Conservation (phyloP, 129 eudicot species). For the Pittosporum tobira region DNA sequence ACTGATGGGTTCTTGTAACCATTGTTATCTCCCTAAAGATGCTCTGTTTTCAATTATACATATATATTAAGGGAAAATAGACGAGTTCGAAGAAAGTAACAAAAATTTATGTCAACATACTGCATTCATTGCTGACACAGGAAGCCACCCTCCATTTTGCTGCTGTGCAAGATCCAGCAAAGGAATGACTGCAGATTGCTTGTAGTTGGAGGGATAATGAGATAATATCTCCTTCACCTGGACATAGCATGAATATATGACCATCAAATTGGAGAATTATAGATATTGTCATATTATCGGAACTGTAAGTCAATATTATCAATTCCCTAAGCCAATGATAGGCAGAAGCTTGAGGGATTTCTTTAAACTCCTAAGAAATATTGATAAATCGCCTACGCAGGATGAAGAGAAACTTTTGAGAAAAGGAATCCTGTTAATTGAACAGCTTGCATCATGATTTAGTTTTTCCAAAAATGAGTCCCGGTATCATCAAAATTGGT, state of each 20-base stretch:
- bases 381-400: too few relatives aligned
- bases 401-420: too few relatives aligned
- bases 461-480: too few relatives aligned
- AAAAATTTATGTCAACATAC: conserved; percentile 33
- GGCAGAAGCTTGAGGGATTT: neutral
- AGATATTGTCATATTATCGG: neutral
- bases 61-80: neutral
- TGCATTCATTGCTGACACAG: conserved; percentile 99
- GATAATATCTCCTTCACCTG: conserved; percentile 87
- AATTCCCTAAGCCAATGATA: neutral
- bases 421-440: too few relatives aligned
- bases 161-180: conserved; percentile 98
- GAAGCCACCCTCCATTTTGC: conserved; percentile 99
- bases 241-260: conserved; percentile 2
- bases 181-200: conserved; percentile 98
- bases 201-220: conserved; percentile 92
- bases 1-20: neutral
- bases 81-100: neutral
- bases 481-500: too few relatives aligned
- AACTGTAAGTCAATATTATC: neutral
- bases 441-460: too few relatives aligned
- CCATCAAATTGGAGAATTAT: conserved; percentile 6
- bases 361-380: too few relatives aligned
- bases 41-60: neutral
- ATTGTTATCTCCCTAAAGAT: neutral